Evolutionary conservation across 139 green algal species (phyloP).

Genomic region (Closterium sp.): DNA sequence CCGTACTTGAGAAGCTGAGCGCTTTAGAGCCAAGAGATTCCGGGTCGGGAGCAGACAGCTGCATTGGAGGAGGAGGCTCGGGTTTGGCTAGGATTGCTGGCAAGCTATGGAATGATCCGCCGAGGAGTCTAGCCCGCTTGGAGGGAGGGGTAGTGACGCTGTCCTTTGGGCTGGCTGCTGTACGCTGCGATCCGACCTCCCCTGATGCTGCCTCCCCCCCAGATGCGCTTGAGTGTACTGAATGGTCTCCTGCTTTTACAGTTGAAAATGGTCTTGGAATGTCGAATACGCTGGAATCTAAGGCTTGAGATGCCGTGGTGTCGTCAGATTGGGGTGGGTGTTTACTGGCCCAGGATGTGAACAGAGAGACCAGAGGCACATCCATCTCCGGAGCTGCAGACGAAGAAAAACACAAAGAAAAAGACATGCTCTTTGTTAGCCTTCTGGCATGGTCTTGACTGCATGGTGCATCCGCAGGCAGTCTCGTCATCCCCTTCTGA

Average conservation of each 20-base stretch:
- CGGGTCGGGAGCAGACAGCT: neutral
- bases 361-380: constrained; percentile 74
- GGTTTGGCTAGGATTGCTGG: neutral
- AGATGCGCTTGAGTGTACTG: neutral
- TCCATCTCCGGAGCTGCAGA: constrained; percentile 59
- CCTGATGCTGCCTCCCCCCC: neutral
- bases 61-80: neutral
- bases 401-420: neutral
- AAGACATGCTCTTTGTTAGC: neutral
- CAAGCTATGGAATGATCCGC: neutral
- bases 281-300: neutral
- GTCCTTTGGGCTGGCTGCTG: neutral
- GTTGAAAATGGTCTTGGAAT: neutral
- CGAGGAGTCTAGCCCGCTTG: neutral
- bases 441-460: neutral
- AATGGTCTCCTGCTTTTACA: neutral
- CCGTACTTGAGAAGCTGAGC: neutral
- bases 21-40: neutral
- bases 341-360: constrained; percentile 71
- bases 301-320: neutral
- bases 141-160: neutral
- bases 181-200: neutral
- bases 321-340: neutral
- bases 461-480: neutral
- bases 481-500: neutral